Evolutionary conservation across 2,329 filamentous ascomycete genomes (phyloP).

Genomic region (Penicillium sp.): DNA sequence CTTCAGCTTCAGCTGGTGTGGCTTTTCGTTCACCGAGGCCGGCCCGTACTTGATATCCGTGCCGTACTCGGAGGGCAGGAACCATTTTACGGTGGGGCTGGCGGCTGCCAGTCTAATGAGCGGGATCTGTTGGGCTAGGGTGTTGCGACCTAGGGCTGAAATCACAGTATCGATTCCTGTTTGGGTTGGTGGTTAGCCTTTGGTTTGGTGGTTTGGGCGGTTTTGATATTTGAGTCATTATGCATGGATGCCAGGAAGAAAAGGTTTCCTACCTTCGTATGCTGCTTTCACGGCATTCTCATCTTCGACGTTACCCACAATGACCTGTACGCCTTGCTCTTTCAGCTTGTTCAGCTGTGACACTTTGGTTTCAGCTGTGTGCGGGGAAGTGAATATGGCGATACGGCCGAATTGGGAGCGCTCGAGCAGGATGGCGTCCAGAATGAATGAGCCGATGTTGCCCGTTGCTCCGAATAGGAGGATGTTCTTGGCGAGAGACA

Average conservation of each 20-base stretch:
- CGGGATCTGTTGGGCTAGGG: constrained; percentile 59
- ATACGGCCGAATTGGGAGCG: constrained; percentile 51
- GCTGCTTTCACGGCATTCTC: constrained; percentile 55
- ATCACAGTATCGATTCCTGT: constrained; percentile 64
- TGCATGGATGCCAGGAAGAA: too few species aligned
- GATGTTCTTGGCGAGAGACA: constrained; percentile 38
- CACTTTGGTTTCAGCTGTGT: constrained; percentile 52
- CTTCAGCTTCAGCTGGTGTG: constrained; percentile 68
- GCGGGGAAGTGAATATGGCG: constrained; percentile 57
- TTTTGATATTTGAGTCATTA: neutral
- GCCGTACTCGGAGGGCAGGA: constrained; percentile 67
- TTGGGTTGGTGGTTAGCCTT: constrained; percentile 2
- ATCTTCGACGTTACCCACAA: constrained; percentile 56
- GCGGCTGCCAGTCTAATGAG: constrained; percentile 61
- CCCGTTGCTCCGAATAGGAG: constrained; percentile 54
- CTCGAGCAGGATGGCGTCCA: constrained; percentile 48
- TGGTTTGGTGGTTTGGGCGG: neutral
- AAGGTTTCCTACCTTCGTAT: constrained; percentile 45
- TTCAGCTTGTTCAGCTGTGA: constrained; percentile 49
- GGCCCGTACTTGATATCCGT: constrained; percentile 64
- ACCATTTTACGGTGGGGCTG: constrained; percentile 56
- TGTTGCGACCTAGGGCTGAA: constrained; percentile 63
- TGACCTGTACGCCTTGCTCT: constrained; percentile 51
- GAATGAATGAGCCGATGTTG: constrained; percentile 53
- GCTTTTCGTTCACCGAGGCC: constrained; percentile 58